A percentile compares a stretch with the other conserved stretches of the same genome.
phyloP scores from a whole-genome alignment of 2,329 filamentous ascomycete genomes.

The Juglanconis oblonga region DNA sequence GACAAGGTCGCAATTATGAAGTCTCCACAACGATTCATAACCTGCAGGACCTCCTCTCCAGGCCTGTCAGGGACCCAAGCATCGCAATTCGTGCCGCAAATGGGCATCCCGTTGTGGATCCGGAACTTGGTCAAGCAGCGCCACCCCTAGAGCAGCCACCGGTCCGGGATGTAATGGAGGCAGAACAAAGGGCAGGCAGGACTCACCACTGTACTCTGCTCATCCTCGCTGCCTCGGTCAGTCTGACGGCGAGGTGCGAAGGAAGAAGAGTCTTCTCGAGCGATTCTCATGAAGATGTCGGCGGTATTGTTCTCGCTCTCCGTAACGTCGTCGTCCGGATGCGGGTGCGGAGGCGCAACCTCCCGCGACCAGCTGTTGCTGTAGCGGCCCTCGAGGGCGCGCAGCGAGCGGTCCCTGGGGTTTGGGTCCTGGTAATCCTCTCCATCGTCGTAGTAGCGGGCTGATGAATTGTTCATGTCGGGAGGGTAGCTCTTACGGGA shows the following conservation, averaged over 20 bases:
- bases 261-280: slow-evolving; percentile 45
- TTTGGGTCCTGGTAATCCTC: slow-evolving; percentile 38
- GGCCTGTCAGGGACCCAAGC: slow-evolving; percentile 9
- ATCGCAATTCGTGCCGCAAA: slow-evolving; percentile 15
- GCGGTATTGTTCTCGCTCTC: slow-evolving; percentile 41
- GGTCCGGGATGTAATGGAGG: background rate
- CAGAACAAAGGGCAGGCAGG: background rate
- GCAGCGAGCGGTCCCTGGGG: slow-evolving; percentile 48
- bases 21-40: slow-evolving; percentile 16
- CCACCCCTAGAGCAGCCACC: background rate
- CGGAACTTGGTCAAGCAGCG: background rate
- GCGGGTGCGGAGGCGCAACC: slow-evolving; percentile 40
- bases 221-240: slow-evolving; percentile 31
- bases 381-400: slow-evolving; percentile 47
- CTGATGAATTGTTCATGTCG: slow-evolving; percentile 48
- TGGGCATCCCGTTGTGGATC: slow-evolving; percentile 8
- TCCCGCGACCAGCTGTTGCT: slow-evolving; percentile 34
- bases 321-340: slow-evolving; percentile 41
- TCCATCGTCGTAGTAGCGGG: slow-evolving; percentile 43
- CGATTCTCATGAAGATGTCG: slow-evolving; percentile 59
- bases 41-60: slow-evolving; percentile 12
- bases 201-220: slow-evolving; percentile 23
- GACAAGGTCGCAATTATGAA: slow-evolving; percentile 13
- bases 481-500: slow-evolving; percentile 52
- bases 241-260: slow-evolving; percentile 29